Conservation (phyloP, 257 asterid genomes). For the Linaria vulgaris region DNA sequence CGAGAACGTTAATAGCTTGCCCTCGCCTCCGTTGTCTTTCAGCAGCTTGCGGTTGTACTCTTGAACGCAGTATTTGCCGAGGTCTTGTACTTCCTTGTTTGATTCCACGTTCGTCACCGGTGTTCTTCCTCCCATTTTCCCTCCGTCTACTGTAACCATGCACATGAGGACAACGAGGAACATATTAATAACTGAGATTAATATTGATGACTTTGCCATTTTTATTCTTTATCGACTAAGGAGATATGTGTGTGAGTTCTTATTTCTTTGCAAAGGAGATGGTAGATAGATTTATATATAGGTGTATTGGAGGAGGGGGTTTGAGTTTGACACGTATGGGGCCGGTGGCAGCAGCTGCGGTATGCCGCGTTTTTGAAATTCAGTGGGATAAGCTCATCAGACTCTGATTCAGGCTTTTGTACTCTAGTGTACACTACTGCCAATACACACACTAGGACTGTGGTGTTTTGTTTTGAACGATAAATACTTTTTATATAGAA, state of each 20-base stretch:
- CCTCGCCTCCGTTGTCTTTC: conserved; percentile 16
- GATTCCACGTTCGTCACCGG: conserved; percentile 43
- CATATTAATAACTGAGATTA: neutral
- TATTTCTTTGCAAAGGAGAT: neutral
- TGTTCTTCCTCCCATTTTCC: conserved; percentile 45
- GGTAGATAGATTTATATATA: neutral
- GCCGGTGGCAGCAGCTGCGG: conserved; percentile 20
- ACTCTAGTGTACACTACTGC: neutral
- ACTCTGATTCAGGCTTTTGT: neutral
- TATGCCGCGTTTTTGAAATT: conserved; percentile 23
- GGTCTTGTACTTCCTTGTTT: conserved; percentile 52
- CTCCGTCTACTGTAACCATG: conserved; percentile 3
- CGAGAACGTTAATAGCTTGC: conserved; percentile 36
- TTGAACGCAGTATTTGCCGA: conserved; percentile 60
- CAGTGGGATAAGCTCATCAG: neutral
- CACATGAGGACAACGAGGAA: too few relatives aligned
- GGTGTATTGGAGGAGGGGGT: neutral
- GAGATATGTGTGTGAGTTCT: neutral
- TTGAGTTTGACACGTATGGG: conserved; percentile 16
- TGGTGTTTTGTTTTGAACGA: too few relatives aligned
- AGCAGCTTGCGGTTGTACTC: conserved; percentile 41
- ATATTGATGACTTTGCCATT: neutral
- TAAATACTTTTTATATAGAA: too few relatives aligned
- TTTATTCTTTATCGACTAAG: too few relatives aligned
- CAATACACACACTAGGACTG: too few relatives aligned